phyloP scores from a whole-genome alignment of 306 rosid species.

The Corylus avellana region DNA sequence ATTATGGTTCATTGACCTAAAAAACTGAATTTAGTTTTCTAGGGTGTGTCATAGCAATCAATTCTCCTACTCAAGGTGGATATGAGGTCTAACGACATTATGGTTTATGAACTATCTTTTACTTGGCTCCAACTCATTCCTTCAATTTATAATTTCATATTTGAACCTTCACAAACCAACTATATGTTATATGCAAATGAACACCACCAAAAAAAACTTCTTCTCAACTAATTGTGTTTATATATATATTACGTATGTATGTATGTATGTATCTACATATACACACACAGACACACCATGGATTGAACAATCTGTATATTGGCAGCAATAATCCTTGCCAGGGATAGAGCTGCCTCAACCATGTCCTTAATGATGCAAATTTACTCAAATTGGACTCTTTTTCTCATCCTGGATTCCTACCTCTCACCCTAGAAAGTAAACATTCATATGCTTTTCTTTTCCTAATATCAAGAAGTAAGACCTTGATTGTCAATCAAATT shows the following conservation, averaged over 20 bases:
- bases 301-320: background rate
- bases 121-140: background rate
- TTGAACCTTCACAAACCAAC: background rate
- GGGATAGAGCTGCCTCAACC: background rate
- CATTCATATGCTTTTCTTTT: background rate
- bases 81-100: background rate
- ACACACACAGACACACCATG: too few relatives aligned
- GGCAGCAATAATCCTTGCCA: background rate
- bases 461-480: background rate
- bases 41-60: background rate
- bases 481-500: conserved; percentile 2
- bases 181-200: background rate
- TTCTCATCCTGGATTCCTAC: background rate
- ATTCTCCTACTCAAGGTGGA: background rate
- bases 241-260: background rate
- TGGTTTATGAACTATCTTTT: background rate
- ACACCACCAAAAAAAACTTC: background rate
- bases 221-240: background rate
- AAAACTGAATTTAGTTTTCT: background rate
- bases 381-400: background rate
- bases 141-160: background rate
- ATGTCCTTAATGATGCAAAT: background rate
- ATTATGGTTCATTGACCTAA: background rate
- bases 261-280: too few relatives aligned
- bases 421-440: background rate